Evolutionary conservation across 2,329 filamentous ascomycete genomes (phyloP).

Genomic region (Aspergillus sp.): DNA sequence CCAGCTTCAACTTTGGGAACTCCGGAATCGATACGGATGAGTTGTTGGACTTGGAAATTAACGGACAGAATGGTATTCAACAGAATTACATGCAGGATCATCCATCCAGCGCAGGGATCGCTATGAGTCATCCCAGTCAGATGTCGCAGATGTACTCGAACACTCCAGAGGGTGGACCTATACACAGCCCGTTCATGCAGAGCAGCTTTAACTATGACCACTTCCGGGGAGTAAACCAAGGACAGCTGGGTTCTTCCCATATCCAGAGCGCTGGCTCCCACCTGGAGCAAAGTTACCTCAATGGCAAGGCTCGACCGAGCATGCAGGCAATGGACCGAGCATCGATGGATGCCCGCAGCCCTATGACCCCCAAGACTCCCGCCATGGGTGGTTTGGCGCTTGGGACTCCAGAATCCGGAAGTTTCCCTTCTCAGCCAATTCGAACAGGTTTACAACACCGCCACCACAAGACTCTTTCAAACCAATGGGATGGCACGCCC

Average conservation of each 20-base stretch:
- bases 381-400: conserved; percentile 72
- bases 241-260: conserved; percentile 36
- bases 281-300: conserved; percentile 59
- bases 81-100: conserved; percentile 52
- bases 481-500: conserved; percentile 85
- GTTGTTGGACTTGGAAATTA: conserved; percentile 65
- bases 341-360: conserved; percentile 71
- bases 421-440: conserved; percentile 76
- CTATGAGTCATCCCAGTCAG: conserved; percentile 66
- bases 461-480: conserved; percentile 82
- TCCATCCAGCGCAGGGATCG: conserved; percentile 49
- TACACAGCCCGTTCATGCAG: conserved; percentile 83
- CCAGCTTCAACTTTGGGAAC: conserved; percentile 74
- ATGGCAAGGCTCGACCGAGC: conserved; percentile 58
- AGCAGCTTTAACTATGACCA: conserved; percentile 73
- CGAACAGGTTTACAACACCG: conserved; percentile 61
- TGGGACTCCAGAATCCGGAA: conserved; percentile 67
- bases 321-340: conserved; percentile 70
- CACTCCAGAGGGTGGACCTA: conserved; percentile 87
- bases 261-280: conserved; percentile 42
- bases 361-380: conserved; percentile 84
- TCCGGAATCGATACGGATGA: conserved; percentile 86
- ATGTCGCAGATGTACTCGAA: conserved; percentile 78
- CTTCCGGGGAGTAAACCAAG: conserved; percentile 66
- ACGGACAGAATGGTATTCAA: conserved; percentile 38